Base-by-base conservation (phyloP, 2,329 filamentous ascomycete genomes). In the Fusarium tupiense region DNA sequence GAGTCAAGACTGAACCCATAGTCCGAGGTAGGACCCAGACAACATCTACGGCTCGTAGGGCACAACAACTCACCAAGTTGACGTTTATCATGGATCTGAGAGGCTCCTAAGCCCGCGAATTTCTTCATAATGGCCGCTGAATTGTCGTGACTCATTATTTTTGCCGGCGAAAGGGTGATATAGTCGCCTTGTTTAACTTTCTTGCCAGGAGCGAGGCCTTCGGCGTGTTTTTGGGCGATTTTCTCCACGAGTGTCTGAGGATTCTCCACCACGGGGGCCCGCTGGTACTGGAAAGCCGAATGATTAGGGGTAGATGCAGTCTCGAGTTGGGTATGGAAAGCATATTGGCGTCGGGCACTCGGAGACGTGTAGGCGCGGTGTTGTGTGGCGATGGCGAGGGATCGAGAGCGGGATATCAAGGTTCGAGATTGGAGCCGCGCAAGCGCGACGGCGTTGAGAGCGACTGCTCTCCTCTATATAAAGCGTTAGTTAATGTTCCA, bases 241-340 rank as follows among this genome's bases (percentile, higher is more conserved):
- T 98, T 98, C 82, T 98, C 95, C 6, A 94, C 96, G 59, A 98
- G 84, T 6, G 94, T 98, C 83, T 98, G 95, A 89, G 5, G 91
- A 1, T 75, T 70, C 8, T 29, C 29, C 7, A 29, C 8, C 8
- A 29, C 38, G 3, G 79, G 62, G 0, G n/a, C 81, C 77, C 75
- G 85, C 84, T 61, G 86, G 81, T 87, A 86, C 62, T 91, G 86
- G 68, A 92, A 83, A 44, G 88, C 86, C 52, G 88, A 84, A 8
- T 90, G 85, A 9, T 83, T 78, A 38, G 78, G 85, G 8, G 84
- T 79, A 41, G 79, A 67, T 6, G 88, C 82, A 72, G 88, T 88
- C 67, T 92, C 88, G 64, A 90, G 85, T 80, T 93, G 89, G 5
- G 91, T 88, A 66, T 90, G 90, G 78, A 93, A 93, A 22, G 67